These are phyloP conservation scores for Chlorella sp. DNA, from an alignment of 139 green algal species.

Conservation along the genomic window DNA sequence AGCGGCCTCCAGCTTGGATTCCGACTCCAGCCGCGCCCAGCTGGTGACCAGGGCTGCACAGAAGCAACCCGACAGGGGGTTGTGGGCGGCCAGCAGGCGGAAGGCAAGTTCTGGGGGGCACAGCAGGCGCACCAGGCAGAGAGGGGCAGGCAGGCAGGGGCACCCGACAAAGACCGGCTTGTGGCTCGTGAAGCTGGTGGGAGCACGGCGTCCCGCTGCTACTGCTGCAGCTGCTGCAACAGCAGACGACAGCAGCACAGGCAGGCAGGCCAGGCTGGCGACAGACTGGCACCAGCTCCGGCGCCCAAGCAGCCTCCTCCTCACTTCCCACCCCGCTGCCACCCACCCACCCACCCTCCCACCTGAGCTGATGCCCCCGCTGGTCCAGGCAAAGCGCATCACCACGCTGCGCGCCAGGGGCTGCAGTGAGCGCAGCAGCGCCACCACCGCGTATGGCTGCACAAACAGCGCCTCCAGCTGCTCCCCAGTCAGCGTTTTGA, in stretches of 20 bases:
- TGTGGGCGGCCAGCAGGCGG: neutral
- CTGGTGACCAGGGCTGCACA: conserved; percentile 43
- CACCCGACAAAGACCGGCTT: too few species aligned
- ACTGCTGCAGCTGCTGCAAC: neutral
- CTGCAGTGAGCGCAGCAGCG: conserved; percentile 77
- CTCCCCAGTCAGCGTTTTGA: neutral
- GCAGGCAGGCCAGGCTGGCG: neutral
- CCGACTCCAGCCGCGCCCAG: conserved; percentile 7
- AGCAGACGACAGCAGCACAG: neutral
- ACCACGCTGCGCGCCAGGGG: conserved; percentile 76
- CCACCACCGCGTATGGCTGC: conserved; percentile 46
- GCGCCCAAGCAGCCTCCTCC: neutral
- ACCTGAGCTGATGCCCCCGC: conserved; percentile 12
- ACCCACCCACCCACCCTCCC: neutral
- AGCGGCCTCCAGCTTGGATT: conserved; percentile 48
- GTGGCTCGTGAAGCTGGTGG: too few species aligned
- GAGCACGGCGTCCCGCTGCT: too few species aligned
- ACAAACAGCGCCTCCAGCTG: conserved; percentile 22
- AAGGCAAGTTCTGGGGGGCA: neutral
- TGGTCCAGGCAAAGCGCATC: conserved; percentile 52
- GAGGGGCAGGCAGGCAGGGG: neutral
- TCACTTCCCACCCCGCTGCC: too few species aligned
- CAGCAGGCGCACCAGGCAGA: neutral
- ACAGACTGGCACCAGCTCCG: neutral
- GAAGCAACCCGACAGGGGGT: neutral